These are phyloP conservation scores for Quercus mongolica DNA, from an alignment of 306 rosid genomes.

Conservation along the genomic window DNA sequence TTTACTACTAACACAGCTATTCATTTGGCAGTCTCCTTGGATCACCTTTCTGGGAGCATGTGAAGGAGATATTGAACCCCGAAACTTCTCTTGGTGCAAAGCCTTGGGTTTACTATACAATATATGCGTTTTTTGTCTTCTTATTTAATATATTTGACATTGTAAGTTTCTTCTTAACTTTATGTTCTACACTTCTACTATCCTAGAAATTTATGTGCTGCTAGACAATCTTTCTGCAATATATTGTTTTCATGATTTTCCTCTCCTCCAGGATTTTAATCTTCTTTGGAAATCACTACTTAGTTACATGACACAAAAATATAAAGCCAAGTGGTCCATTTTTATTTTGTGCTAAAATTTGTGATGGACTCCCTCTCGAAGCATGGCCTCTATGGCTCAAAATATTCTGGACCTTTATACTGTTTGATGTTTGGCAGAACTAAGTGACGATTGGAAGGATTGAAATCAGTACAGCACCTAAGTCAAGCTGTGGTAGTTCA, in stretches of 20 bases:
- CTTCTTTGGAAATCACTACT: not conserved
- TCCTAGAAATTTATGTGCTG: constrained; percentile 7
- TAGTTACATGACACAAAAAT: not conserved
- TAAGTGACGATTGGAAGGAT: not conserved
- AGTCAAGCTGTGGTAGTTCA: not conserved
- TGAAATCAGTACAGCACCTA: not conserved
- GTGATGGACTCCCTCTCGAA: not conserved
- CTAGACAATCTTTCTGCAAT: not conserved
- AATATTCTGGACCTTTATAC: not conserved
- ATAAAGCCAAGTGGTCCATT: not conserved
- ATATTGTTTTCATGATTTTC: constrained; percentile 12
- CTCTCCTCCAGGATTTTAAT: not conserved
- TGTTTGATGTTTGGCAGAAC: not conserved
- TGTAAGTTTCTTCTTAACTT: constrained; percentile 54
- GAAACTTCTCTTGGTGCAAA: constrained; percentile 83
- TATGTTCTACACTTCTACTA: not conserved
- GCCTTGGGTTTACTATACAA: constrained; percentile 92
- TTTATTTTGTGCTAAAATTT: not conserved
- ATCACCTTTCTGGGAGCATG: constrained; percentile 83
- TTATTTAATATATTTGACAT: constrained; percentile 94
- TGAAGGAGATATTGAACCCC: constrained; percentile 87
- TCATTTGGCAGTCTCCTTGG: constrained; percentile 67
- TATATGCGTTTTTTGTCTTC: constrained; percentile 91
- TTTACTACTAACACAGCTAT: constrained; percentile 14
- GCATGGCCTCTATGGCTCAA: not conserved